Evolutionary conservation across 306 rosid genomes (phyloP), one percentile per base, ranked within the genome.

Genomic region (Mimosa bimucronata): DNA sequence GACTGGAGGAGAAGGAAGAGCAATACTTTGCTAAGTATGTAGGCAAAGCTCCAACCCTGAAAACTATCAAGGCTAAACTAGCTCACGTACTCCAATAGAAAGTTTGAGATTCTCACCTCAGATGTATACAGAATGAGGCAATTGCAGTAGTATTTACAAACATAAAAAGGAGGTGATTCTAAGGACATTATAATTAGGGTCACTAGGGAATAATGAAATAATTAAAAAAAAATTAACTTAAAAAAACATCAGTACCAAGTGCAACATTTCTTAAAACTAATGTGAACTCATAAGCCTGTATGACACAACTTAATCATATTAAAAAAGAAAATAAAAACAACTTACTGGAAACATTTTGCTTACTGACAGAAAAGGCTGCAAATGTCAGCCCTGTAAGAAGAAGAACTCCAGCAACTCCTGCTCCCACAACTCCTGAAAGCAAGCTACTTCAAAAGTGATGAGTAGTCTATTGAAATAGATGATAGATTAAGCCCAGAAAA

Each of bases 371-470:
- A 74, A 91, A 67, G 50, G 94, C 90, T 29, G 94, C 87, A 30
- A 93, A 85, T 52, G 93, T 41, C 82, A 96, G 81, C 83, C 99
- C 98, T 1, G 91, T 65, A 55, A 85, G 82, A 74, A 95, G 91
- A 73, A 93, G 76, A 52, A 90, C 86, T 79, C 98, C 99, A 31
- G 94, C 97, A 25, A 93, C 86, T 83, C 98, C 97, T 61, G 88
- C 90, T 86, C 94, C 93, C 81, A 91, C 88, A 68, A 86, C 78
- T 74, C 97, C 98, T 96, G 97, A 85, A 90, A 96, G 83, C 89
- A 88, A 87, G 85, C 97, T 93, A 91, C 88, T 84, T 80, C 80
- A 82, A 73, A 87, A 83, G 80, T 83, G 83, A 88, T 81, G 88
- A 86, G 88, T 74, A 89, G 55, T 57, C 55, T 42, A 21, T 41